phyloP scores from a whole-genome alignment of 2,329 filamentous ascomycete genomes.

The Cytospora piceicola region DNA sequence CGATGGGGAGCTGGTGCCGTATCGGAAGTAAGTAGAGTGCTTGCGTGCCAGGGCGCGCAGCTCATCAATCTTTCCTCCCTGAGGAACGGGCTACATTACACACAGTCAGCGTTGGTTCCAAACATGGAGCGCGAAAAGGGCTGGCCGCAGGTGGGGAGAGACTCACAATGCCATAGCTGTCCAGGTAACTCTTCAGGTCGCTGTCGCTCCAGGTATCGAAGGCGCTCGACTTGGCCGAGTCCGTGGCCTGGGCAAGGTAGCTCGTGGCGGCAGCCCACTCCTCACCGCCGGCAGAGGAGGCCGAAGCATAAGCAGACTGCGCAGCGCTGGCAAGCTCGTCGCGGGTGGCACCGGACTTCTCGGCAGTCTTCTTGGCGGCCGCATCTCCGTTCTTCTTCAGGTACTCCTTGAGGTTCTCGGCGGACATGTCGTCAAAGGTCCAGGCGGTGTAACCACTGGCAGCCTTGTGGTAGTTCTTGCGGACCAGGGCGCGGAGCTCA shows the following conservation, averaged over 20 bases:
- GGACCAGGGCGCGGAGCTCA: conserved; percentile 74
- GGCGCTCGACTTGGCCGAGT: conserved; percentile 63
- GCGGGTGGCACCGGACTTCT: conserved; percentile 67
- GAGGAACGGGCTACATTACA: conserved; percentile 55
- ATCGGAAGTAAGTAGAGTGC: conserved; percentile 76
- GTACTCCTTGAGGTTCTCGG: conserved; percentile 69
- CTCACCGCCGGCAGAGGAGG: conserved; percentile 60
- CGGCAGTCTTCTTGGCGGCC: conserved; percentile 60
- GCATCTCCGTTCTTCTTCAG: conserved; percentile 56
- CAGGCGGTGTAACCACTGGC: conserved; percentile 70
- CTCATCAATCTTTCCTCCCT: conserved; percentile 70
- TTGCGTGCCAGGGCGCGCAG: conserved; percentile 72
- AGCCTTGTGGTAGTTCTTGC: conserved; percentile 72
- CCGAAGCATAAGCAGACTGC: conserved; percentile 62
- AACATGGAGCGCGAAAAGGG: conserved; percentile 14
- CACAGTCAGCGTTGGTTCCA: conserved; percentile 31
- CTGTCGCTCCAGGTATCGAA: conserved; percentile 76
- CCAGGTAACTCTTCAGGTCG: conserved; percentile 78
- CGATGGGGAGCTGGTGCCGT: conserved; percentile 70
- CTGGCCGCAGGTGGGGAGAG: not conserved
- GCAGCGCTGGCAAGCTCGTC: conserved; percentile 74
- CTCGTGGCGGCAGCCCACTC: conserved; percentile 71
- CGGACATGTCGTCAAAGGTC: conserved; percentile 79
- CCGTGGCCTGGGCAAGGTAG: conserved; percentile 69
- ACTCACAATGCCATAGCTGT: conserved; percentile 72